phyloP scores from a whole-genome alignment of 768 basidiomycete genomes.

The Tylopilus sp. region DNA sequence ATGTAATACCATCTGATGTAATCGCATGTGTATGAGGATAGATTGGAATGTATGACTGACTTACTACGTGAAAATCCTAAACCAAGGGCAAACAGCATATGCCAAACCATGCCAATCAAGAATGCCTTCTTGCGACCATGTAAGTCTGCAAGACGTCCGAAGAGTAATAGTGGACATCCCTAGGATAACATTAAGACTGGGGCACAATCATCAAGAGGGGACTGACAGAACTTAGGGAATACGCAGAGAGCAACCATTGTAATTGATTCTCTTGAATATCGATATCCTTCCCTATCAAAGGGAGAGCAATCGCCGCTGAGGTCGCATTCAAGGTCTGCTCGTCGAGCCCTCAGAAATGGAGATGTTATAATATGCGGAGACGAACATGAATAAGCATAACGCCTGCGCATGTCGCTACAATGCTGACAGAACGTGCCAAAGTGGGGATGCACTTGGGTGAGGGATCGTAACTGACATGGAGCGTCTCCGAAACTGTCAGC shows the following conservation, averaged over 20 bases:
- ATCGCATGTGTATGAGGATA: not conserved
- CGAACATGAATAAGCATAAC: constrained; percentile 39
- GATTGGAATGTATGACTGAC: not conserved
- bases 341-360: constrained; percentile 3
- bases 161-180: constrained; percentile 77
- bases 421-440: not conserved
- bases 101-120: constrained; percentile 51
- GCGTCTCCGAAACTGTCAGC: not conserved
- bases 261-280: constrained; percentile 48
- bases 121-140: constrained; percentile 73
- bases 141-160: constrained; percentile 77
- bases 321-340: constrained; percentile 35
- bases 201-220: not conserved
- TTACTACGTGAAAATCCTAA: constrained; percentile 59
- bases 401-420: constrained; percentile 34
- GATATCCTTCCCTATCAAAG: constrained; percentile 49
- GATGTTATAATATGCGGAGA: not conserved
- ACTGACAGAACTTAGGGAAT: constrained; percentile 60
- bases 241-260: constrained; percentile 69
- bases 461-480: not conserved
- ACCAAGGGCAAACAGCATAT: constrained; percentile 56
- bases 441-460: not conserved
- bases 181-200: constrained; percentile 26
- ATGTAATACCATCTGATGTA: constrained; percentile 47
- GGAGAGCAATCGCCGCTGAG: constrained; percentile 48